Evolutionary conservation across 2,329 filamentous ascomycete species (phyloP), one percentile per base, ranked within the genome.

Genomic region (Aaosphaeria pasadenensis): DNA sequence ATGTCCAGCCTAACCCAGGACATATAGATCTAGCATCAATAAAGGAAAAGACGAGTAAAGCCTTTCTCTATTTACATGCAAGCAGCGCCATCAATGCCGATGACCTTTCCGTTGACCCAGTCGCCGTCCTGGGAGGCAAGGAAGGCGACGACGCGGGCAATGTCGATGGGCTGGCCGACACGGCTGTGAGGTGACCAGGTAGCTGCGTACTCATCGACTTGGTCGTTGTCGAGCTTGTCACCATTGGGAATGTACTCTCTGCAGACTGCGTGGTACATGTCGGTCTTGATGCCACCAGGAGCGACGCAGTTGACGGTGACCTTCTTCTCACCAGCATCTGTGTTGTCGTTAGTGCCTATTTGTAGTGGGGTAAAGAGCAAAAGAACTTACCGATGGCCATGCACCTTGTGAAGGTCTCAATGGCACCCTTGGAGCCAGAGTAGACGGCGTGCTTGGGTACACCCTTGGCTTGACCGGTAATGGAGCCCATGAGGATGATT

Each of bases 151-250:
- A 85, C 82, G 52, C 83, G 80, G 53, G 84, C 84, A 65, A 87
- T 82, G 64, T 87, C 84, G 62, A 85, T 80, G 48, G 84, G 84
- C 54, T 86, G 81, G 56, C 84, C 84, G 50, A 86, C 83, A 62
- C 84, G 81, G 72, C 79, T 77, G 57, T 84, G 74, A 35, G 84
- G 83, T 13, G 81, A 85, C 82, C 83, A 85, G 51, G 78, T 82
- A 52, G 77, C 75, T 40, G 83, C 83, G 63, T 79, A 85, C 78
- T 82, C 79, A 53, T 84, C 80, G 47, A 83, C 79, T 63, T 80
- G 73, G 52, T 83, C 79, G 59, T 83, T 74, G 59, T 60, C 74
- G 56, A 83, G 71, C 56, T 77, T 78, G 33, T 77, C 77, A 39
- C 81, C 81, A 47, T 71, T 70, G 38, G 81, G 81, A 54, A 84